Conservation (phyloP, 1,139 yeast genomes). For the Yamadazyma mexicana region DNA sequence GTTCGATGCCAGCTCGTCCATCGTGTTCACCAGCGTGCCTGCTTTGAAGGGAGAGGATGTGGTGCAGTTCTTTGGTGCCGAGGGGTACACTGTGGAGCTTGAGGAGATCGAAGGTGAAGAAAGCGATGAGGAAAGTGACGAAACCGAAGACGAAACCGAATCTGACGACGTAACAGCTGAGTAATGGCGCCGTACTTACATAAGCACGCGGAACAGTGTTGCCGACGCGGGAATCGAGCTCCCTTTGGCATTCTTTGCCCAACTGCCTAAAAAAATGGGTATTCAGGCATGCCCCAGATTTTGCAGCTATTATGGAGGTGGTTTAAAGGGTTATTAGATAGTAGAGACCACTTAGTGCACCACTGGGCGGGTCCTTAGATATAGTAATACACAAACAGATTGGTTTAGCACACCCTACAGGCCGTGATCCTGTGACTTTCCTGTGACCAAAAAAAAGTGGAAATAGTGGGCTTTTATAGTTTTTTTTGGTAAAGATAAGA, state of each 20-base stretch:
- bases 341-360: no score
- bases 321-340: no score
- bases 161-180: not conserved
- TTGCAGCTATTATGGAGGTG: no score
- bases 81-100: conserved; percentile 62
- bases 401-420: not conserved
- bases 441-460: conserved; percentile 8
- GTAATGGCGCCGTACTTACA: not conserved
- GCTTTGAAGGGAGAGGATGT: conserved; percentile 58
- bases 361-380: no score
- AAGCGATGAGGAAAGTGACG: conserved; percentile 22
- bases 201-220: no score
- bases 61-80: conserved; percentile 42
- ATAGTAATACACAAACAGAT: no score
- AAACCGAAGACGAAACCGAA: not conserved
- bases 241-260: not conserved
- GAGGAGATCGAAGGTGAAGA: conserved; percentile 49
- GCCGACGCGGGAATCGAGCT: no score
- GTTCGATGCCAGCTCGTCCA: conserved; percentile 56
- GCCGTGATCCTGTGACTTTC: conserved; percentile 10
- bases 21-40: conserved; percentile 72
- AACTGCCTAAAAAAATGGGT: not conserved
- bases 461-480: conserved; percentile 5
- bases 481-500: not conserved
- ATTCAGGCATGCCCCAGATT: no score